Conservation (phyloP, 2,329 filamentous ascomycete species). For the Rutstroemia sp. region DNA sequence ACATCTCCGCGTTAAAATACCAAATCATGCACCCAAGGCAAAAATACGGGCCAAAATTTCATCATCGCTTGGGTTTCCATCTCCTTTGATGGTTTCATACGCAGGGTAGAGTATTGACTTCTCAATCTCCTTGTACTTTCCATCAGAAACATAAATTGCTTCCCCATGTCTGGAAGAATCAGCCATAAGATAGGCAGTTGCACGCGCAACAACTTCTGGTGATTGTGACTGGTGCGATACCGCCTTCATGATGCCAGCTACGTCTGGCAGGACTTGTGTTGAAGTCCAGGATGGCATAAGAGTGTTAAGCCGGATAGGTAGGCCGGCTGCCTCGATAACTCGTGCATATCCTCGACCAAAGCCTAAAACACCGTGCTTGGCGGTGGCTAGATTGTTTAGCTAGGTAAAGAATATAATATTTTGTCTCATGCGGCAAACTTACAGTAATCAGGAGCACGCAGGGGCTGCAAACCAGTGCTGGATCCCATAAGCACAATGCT, state of each 20-base stretch:
- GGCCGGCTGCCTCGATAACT: constrained; percentile 26
- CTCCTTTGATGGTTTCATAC: constrained; percentile 29
- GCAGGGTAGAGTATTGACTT: constrained; percentile 34
- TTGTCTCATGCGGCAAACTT: neutral
- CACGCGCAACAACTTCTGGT: constrained; percentile 40
- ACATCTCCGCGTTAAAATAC: no score
- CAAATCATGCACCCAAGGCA: neutral
- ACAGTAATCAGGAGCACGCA: constrained; percentile 43
- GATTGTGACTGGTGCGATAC: constrained; percentile 38
- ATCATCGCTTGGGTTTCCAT: constrained; percentile 32
- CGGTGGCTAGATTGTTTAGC: constrained; percentile 31
- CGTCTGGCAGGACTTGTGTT: constrained; percentile 38
- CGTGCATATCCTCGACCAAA: constrained; percentile 41
- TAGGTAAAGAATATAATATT: constrained; percentile 20
- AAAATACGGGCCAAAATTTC: constrained; percentile 28
- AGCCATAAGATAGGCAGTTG: constrained; percentile 42
- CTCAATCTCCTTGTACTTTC: constrained; percentile 47
- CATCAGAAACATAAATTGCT: constrained; percentile 42
- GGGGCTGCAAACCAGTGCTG: constrained; percentile 41
- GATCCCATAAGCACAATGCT: constrained; percentile 49
- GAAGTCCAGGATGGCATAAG: constrained; percentile 49
- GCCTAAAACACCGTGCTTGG: constrained; percentile 49
- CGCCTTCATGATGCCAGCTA: constrained; percentile 32
- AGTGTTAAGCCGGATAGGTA: constrained; percentile 44
- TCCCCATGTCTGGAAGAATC: constrained; percentile 42